These are phyloP conservation scores for Dorcoceras hygrometricum DNA, from an alignment of 257 asterid species.

Conservation along the genomic window DNA sequence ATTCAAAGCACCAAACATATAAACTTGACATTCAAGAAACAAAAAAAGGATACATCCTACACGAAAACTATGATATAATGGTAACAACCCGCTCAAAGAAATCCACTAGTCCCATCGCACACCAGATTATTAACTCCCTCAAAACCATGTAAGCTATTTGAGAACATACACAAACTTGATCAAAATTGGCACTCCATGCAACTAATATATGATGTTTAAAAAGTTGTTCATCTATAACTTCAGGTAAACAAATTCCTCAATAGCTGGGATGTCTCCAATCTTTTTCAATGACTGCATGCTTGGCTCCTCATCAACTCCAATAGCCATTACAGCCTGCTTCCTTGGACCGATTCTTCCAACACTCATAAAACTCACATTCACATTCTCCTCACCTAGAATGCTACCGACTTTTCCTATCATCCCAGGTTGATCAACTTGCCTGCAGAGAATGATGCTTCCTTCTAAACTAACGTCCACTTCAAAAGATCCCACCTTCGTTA, in stretches of 20 bases:
- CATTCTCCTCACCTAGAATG: conserved; percentile 59
- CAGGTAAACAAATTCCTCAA: conserved; percentile 63
- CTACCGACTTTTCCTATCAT: conserved; percentile 78
- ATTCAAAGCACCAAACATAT: too few relatives aligned
- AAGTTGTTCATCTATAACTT: conserved; percentile 30
- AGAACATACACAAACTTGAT: not conserved
- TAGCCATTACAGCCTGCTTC: conserved; percentile 66
- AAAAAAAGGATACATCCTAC: not conserved
- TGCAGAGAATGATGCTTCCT: conserved; percentile 65
- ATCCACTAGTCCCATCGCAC: not conserved
- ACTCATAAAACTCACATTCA: conserved; percentile 71
- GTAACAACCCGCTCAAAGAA: not conserved
- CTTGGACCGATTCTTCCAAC: conserved; percentile 65
- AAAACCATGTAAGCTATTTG: not conserved
- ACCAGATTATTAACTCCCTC: not conserved
- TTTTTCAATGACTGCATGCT: conserved; percentile 46
- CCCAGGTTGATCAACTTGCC: conserved; percentile 78
- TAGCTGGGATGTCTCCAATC: conserved; percentile 60
- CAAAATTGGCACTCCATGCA: not conserved
- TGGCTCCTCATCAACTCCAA: conserved; percentile 72
- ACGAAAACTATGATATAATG: not conserved
- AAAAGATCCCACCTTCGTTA: conserved; percentile 63
- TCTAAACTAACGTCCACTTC: conserved; percentile 75
- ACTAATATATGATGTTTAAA: not conserved
- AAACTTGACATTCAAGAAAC: not conserved